phyloP scores from a whole-genome alignment of 768 basidiomycete species.

The Boletus fagicola region DNA sequence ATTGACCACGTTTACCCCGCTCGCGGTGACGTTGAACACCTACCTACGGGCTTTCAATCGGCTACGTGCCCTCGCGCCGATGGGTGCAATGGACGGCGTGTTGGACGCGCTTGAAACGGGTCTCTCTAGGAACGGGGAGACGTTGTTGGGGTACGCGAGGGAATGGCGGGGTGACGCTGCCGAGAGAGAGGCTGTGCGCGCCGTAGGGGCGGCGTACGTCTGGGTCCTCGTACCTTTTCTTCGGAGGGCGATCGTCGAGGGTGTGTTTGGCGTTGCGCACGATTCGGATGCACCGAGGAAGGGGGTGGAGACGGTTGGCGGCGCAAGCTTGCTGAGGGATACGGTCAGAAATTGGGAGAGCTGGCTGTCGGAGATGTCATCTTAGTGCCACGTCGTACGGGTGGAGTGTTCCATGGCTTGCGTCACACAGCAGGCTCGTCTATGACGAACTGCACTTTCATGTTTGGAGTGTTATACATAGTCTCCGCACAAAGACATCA shows the following conservation, averaged over 20 bases:
- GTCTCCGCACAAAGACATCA: background rate
- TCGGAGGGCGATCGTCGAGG: slow-evolving; percentile 65
- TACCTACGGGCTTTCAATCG: slow-evolving; percentile 74
- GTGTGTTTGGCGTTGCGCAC: slow-evolving; percentile 57
- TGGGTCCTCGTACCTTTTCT: slow-evolving; percentile 68
- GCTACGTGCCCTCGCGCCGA: slow-evolving; percentile 76
- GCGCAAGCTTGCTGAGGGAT: slow-evolving; percentile 4
- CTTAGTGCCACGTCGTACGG: background rate
- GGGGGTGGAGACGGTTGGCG: background rate
- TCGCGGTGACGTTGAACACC: slow-evolving; percentile 72
- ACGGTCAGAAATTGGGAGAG: slow-evolving; percentile 28
- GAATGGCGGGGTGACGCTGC: slow-evolving; percentile 36
- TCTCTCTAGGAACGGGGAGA: slow-evolving; percentile 45
- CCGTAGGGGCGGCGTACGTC: slow-evolving; percentile 57
- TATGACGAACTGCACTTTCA: background rate
- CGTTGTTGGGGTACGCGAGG: slow-evolving; percentile 47
- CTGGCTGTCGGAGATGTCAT: slow-evolving; percentile 25
- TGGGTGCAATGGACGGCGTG: slow-evolving; percentile 52
- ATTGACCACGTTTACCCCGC: slow-evolving; percentile 69
- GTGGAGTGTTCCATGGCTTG: too few species aligned
- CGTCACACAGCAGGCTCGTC: background rate
- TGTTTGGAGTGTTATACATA: background rate
- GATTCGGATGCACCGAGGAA: slow-evolving; percentile 6
- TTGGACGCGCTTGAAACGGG: slow-evolving; percentile 48
- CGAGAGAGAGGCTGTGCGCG: slow-evolving; percentile 40